phyloP scores from a whole-genome alignment of 257 asterid species.

The Ajuga chamaepitys region DNA sequence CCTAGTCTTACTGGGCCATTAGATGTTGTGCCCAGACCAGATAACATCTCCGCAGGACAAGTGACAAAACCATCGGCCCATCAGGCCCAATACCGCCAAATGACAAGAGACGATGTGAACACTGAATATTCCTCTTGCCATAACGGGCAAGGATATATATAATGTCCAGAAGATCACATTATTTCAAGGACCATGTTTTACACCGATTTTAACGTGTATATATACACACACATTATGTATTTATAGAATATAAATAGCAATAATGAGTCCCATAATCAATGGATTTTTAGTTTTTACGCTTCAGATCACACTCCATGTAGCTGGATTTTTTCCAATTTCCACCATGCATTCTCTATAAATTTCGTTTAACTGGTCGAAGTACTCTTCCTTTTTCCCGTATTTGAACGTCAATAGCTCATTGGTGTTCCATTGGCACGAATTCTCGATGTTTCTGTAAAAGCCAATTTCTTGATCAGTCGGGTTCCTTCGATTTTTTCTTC shows the following conservation, averaged over 20 bases:
- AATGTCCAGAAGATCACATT: background rate
- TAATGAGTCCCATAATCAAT: background rate
- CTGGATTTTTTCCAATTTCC: background rate
- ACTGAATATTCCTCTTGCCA: background rate
- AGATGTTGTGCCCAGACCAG: too few species aligned
- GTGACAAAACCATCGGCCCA: too few species aligned
- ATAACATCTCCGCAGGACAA: too few species aligned
- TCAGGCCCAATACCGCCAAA: background rate
- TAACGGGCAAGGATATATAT: background rate
- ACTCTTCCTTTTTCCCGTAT: background rate
- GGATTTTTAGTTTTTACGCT: conserved; percentile 1
- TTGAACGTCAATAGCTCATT: background rate
- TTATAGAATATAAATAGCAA: background rate
- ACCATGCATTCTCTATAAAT: background rate
- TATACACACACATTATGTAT: background rate
- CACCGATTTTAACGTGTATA: conserved; percentile 3
- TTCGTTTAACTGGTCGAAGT: background rate
- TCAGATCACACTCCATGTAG: conserved; percentile 8
- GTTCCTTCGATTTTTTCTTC: background rate
- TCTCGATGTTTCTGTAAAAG: conserved; percentile 10
- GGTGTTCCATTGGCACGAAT: background rate
- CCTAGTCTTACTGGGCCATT: too few species aligned
- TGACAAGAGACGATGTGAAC: background rate
- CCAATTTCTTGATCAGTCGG: conserved; percentile 11
- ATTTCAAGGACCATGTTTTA: background rate